These are phyloP conservation scores for Fusarium sarcochroum DNA, from an alignment of 2,329 filamentous ascomycete genomes.

Conservation along the genomic window DNA sequence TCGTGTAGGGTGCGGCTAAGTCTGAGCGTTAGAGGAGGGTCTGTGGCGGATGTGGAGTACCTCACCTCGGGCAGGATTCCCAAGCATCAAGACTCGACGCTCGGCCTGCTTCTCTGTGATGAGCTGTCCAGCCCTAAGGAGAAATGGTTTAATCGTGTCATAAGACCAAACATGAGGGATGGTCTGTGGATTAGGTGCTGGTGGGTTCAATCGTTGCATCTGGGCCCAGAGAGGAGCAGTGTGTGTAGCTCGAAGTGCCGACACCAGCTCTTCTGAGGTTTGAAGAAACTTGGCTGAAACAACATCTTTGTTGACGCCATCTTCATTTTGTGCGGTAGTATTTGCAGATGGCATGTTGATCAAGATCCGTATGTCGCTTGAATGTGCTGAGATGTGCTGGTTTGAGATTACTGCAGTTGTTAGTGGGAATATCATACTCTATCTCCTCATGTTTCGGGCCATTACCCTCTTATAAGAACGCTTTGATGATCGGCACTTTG, in stretches of 20 bases:
- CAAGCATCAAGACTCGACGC: constrained; percentile 58
- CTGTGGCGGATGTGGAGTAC: not conserved
- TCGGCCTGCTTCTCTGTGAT: constrained; percentile 58
- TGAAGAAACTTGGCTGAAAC: not conserved
- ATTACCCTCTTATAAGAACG: too few relatives aligned
- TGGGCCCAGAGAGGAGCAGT: constrained; percentile 61
- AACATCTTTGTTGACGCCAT: fast-evolving
- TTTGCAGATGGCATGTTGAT: not conserved
- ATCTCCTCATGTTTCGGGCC: too few relatives aligned
- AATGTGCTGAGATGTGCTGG: too few relatives aligned
- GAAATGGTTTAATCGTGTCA: constrained; percentile 50
- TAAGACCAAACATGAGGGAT: constrained; percentile 58
- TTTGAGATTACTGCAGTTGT: too few relatives aligned
- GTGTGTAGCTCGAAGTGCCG: constrained; percentile 8
- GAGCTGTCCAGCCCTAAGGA: constrained; percentile 52
- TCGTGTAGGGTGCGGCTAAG: constrained; percentile 66
- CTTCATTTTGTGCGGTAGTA: fast-evolving
- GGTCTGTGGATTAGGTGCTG: constrained; percentile 59
- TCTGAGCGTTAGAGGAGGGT: not conserved
- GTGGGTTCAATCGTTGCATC: constrained; percentile 62
- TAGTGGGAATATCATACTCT: too few relatives aligned
- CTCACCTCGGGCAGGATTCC: constrained; percentile 60
- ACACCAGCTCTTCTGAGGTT: not conserved
- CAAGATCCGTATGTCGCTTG: too few relatives aligned
- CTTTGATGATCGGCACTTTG: too few relatives aligned